Base-by-base conservation (phyloP, 2,329 filamentous ascomycete genomes). In the Fonsecaea nubica region DNA sequence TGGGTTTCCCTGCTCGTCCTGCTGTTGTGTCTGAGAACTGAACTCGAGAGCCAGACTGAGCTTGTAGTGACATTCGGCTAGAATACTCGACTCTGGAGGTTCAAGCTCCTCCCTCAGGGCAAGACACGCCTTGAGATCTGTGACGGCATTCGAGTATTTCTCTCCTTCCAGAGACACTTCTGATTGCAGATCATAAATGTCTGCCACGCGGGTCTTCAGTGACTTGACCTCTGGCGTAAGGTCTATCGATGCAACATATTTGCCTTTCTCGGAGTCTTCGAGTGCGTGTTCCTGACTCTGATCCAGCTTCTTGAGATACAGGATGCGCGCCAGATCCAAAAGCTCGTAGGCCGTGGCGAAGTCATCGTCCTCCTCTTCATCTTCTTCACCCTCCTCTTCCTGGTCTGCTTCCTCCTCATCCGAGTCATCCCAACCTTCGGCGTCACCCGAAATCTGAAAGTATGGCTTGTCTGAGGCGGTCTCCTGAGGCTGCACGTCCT, bases 121-220 rank as follows among this genome's bases (percentile, higher is more conserved):
- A 57, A 98, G 86, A 0, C 93, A 89, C 13, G 90, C 87, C 72
- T 88, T 89, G 60, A 92, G 88, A 78, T 99, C 95, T 55, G 88
- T 85, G 61, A 97, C 91, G n/a, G 95, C 94, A 72, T 92, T 90
- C 50, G 87, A 84, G 76, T 97, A 99, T 82, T 91, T 89, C 80
- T 98, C 95, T 72, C 95, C 97, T 81, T 99, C 95, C 33, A 99
- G 84, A n/a, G 91, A 96, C 69, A 99, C 97, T 79, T 99, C 95
- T 9, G 93, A 92, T 69, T 98, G 90, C 63, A 97, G 86, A 76
- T 97, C 93, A 77, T 97, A 92, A 8, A 92, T 96, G 76, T 99
- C 95, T 67, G 92, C 92, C 38, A 98, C 86, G 64, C 92, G 89
- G 79, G 96, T 92, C 79, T 93, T 93, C 75, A 93, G 83, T 67